Evolutionary conservation across 2,329 filamentous ascomycete genomes (phyloP), one percentile per base, ranked within the genome.

Genomic region (Hypomyces rosellus): DNA sequence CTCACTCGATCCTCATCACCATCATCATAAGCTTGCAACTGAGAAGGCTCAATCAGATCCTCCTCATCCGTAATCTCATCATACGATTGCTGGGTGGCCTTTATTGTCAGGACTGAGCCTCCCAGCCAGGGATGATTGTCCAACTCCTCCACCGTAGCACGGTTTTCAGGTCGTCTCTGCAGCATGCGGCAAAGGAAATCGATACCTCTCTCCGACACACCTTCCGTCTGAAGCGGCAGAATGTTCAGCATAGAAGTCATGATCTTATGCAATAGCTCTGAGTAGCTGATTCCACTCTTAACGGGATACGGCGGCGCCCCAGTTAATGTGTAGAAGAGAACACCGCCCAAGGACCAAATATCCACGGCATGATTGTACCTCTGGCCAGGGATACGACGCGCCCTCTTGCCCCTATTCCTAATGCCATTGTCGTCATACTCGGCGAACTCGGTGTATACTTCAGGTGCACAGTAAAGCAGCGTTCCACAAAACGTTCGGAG

Each of bases 401-500:
- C 77, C 58, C 83, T 85, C 51, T 78, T 78, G n/a, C 82, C 77
- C 33, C 77, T 75, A 36, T 76, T 77, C 36, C 83, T 74, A 53
- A 84, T 78, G n/a, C 80, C 83, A 45, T 82, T 74, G 59, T 87
- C 84, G 60, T 95, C 86, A 45, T 84, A 85, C 55, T 84, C 78
- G 20, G 69, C 66, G 59, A 79, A 86, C 53, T 85, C 82, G 7
- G 87, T 89, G 62, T 97, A 99, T 2, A 99, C 92, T 63, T 99
- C 93, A 0, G 93, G 93, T 0, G 93, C 93, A 65, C 93, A 97
- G 69, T 97, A 99, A 3, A 99, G 74, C 25, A 99, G 73, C 0
- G 93, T 99, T 33, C 95, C 93, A 64, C 93, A 99, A 62, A 99
- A 99, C 0, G 93, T 99, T 65, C 91, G 89, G 36, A 97, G 73